Evolutionary conservation across 805 yeast species (phyloP).

Genomic region (Yamadazyma endophytica): DNA sequence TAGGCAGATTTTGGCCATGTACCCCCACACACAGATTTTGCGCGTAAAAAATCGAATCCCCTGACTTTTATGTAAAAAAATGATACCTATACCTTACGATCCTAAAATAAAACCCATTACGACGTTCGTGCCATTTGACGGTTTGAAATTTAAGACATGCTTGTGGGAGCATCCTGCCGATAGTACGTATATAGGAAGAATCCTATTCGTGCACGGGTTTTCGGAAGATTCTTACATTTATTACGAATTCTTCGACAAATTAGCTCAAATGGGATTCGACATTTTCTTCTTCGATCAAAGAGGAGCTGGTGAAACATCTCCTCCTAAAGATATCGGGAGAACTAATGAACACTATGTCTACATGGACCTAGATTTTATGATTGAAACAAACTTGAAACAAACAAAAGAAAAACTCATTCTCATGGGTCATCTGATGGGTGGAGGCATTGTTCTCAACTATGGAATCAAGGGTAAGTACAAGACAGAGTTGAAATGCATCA

Average conservation of each 20-base stretch:
- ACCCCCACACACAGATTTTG: too few relatives aligned
- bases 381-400: slow-evolving; percentile 39
- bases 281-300: slow-evolving; percentile 69
- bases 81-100: slow-evolving; percentile 32
- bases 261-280: slow-evolving; percentile 55
- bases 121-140: slow-evolving; percentile 29
- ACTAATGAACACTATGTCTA: slow-evolving; percentile 56
- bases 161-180: slow-evolving; percentile 37
- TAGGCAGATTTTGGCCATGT: too few relatives aligned
- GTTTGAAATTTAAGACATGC: slow-evolving; percentile 38
- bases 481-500: slow-evolving; percentile 42
- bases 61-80: too few relatives aligned
- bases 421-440: slow-evolving; percentile 81
- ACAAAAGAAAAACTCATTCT: slow-evolving; percentile 42
- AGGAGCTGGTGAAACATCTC: slow-evolving; percentile 68
- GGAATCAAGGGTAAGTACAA: slow-evolving; percentile 50
- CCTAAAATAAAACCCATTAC: slow-evolving; percentile 26
- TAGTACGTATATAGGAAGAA: slow-evolving; percentile 43
- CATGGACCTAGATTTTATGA: slow-evolving; percentile 57
- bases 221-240: slow-evolving; percentile 53
- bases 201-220: slow-evolving; percentile 69
- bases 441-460: slow-evolving; percentile 65
- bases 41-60: too few relatives aligned
- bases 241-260: slow-evolving; percentile 48
- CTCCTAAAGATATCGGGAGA: slow-evolving; percentile 48